These are phyloP conservation scores for Purpureocillium takamizusanense DNA, from an alignment of 2,329 filamentous ascomycete species.

Conservation along the genomic window DNA sequence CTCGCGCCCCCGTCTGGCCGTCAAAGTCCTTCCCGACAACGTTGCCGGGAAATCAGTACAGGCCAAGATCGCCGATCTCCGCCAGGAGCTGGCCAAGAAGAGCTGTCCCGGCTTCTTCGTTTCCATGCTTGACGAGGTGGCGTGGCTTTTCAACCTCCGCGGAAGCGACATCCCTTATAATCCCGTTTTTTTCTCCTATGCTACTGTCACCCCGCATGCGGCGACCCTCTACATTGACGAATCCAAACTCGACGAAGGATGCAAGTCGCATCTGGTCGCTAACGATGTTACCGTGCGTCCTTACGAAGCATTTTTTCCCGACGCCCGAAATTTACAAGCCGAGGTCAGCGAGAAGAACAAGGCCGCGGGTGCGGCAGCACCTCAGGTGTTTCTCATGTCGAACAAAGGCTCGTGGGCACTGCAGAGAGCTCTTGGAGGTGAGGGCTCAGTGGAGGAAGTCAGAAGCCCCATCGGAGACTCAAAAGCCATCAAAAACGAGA, in stretches of 20 bases:
- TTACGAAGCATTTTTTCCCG: conserved; percentile 73
- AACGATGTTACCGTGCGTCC: conserved; percentile 68
- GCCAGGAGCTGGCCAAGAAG: conserved; percentile 88
- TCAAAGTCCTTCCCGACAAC: conserved; percentile 61
- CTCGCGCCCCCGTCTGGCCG: conserved; percentile 62
- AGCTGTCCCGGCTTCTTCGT: conserved; percentile 81
- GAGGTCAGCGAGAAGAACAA: conserved; percentile 29
- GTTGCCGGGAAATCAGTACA: conserved; percentile 76
- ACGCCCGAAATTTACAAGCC: conserved; percentile 53
- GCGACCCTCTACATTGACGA: conserved; percentile 80
- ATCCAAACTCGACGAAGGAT: conserved; percentile 62
- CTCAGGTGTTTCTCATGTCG: conserved; percentile 72
- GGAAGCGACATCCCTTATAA: conserved; percentile 96
- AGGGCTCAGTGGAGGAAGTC: conserved; percentile 74
- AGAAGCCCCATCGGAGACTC: conserved; percentile 82
- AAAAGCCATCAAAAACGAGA: conserved; percentile 90
- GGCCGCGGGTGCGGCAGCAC: conserved; percentile 16
- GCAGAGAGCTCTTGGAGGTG: conserved; percentile 75
- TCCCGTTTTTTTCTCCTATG: conserved; percentile 97
- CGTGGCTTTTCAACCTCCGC: conserved; percentile 96
- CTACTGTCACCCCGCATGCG: conserved; percentile 67
- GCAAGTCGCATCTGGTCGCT: conserved; percentile 58
- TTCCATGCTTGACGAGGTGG: conserved; percentile 92
- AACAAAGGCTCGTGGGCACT: conserved; percentile 91
- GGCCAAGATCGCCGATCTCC: conserved; percentile 74